Evolutionary conservation across 2,329 filamentous ascomycete genomes (phyloP).

Genomic region (Colletotrichum sp.): DNA sequence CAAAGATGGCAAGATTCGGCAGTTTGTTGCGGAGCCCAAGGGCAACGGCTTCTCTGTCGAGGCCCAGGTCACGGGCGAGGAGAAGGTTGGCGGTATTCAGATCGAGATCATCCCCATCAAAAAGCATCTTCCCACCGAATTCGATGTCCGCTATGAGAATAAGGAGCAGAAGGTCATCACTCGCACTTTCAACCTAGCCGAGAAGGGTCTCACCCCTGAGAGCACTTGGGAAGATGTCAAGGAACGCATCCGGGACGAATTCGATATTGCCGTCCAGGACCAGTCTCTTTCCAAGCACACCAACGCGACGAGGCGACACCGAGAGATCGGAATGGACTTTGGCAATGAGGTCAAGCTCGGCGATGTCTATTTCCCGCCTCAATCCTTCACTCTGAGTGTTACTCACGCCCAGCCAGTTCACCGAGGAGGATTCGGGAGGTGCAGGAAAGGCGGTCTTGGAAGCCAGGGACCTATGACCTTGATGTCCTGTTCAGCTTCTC

Average conservation of each 20-base stretch:
- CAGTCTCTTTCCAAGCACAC: not conserved
- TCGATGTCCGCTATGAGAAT: conserved; percentile 21
- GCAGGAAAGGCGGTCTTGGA: not conserved
- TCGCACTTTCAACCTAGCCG: conserved; percentile 14
- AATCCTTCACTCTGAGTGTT: conserved; percentile 4
- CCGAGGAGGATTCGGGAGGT: not conserved
- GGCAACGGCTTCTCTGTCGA: conserved; percentile 49
- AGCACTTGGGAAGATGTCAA: conserved; percentile 23
- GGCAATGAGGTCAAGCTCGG: conserved; percentile 4
- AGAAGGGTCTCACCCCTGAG: not conserved
- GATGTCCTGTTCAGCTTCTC: not conserved
- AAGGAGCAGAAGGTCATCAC: conserved; percentile 7
- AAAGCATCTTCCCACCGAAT: conserved; percentile 6
- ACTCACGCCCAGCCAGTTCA: not conserved
- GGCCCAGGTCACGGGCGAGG: conserved; percentile 47
- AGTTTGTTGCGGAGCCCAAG: conserved; percentile 53
- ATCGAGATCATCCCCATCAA: conserved; percentile 40
- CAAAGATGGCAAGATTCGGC: conserved; percentile 41
- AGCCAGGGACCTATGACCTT: not conserved
- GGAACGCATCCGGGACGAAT: conserved; percentile 10
- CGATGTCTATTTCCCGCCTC: conserved; percentile 21
- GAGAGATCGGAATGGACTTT: not conserved
- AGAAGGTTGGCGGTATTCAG: conserved; percentile 45
- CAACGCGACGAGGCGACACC: not conserved
- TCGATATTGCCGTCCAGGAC: conserved; percentile 4